Conservation (phyloP, 495 filamentous ascomycete genomes). For the Lasiosphaeria ovina region DNA sequence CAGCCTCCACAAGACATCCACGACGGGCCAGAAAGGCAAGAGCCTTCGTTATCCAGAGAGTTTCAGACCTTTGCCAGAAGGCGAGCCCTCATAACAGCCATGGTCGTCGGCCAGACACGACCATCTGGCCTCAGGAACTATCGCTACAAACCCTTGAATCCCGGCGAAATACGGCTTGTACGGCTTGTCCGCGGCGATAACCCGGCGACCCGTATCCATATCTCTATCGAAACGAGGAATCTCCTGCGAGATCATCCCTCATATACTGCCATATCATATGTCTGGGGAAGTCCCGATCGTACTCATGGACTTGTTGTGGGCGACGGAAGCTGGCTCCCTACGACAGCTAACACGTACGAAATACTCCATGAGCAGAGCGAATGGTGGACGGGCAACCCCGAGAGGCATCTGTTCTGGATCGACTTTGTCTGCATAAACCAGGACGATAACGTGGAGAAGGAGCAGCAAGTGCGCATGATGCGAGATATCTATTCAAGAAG, state of each 20-base stretch:
- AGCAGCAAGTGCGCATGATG: background rate
- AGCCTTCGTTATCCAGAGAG: background rate
- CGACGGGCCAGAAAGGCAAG: background rate
- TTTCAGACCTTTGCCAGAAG: background rate
- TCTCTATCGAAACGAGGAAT: background rate
- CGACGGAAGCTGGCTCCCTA: background rate
- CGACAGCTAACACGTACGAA: background rate
- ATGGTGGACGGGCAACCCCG: background rate
- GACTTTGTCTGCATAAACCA: background rate
- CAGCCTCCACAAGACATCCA: background rate
- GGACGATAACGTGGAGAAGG: background rate
- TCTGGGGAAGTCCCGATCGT: background rate
- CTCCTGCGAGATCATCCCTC: background rate
- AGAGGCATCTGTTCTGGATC: background rate
- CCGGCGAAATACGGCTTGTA: background rate
- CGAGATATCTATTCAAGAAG: background rate
- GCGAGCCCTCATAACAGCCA: background rate
- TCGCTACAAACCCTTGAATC: background rate
- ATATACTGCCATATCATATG: background rate
- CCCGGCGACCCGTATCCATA: background rate
- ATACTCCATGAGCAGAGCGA: background rate
- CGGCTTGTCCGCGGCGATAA: background rate
- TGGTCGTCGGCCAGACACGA: background rate
- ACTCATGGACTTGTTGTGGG: background rate
- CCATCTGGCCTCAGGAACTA: background rate